Evolutionary conservation across 257 asterid genomes (phyloP).

Genomic region (Solanum piurae): DNA sequence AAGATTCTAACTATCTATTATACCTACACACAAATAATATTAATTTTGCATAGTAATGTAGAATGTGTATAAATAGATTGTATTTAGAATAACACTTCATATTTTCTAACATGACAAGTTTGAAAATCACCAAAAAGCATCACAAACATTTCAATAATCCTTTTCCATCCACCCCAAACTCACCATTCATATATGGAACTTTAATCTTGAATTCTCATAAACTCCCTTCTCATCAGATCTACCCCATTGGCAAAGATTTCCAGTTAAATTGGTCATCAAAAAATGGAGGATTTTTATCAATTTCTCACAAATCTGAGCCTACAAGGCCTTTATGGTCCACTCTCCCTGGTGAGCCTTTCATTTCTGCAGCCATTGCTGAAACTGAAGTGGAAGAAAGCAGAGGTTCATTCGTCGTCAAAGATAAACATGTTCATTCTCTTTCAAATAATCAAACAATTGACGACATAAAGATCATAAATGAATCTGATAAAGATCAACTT

Average conservation of each 20-base stretch:
- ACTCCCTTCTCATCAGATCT: slow-evolving; percentile 30
- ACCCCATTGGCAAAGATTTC: slow-evolving; percentile 52
- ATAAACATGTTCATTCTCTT: slow-evolving; percentile 34
- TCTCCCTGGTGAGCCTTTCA: slow-evolving; percentile 73
- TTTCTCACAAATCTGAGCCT: slow-evolving; percentile 47
- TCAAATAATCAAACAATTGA: slow-evolving; percentile 80
- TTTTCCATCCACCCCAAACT: slow-evolving; percentile 46
- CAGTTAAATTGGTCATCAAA: slow-evolving; percentile 54
- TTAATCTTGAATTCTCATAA: slow-evolving; percentile 27
- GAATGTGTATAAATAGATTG: neutral
- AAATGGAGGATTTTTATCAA: slow-evolving; percentile 58
- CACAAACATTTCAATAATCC: slow-evolving; percentile 83
- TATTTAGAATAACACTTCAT: neutral
- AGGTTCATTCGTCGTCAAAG: slow-evolving; percentile 73
- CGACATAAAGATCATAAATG: slow-evolving; percentile 24
- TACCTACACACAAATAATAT: rapidly evolving
- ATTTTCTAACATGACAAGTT: slow-evolving; percentile 31
- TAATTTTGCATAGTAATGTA: neutral
- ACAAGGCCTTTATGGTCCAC: slow-evolving; percentile 63
- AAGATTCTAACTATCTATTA: too few relatives aligned
- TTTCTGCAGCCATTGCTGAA: slow-evolving; percentile 71
- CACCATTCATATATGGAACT: slow-evolving; percentile 41
- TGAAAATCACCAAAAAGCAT: slow-evolving; percentile 64
- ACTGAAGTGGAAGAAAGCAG: slow-evolving; percentile 91
- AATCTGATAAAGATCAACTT: slow-evolving; percentile 26